phyloP scores from a whole-genome alignment of 768 basidiomycete species.

The Phanerochaete sordida region DNA sequence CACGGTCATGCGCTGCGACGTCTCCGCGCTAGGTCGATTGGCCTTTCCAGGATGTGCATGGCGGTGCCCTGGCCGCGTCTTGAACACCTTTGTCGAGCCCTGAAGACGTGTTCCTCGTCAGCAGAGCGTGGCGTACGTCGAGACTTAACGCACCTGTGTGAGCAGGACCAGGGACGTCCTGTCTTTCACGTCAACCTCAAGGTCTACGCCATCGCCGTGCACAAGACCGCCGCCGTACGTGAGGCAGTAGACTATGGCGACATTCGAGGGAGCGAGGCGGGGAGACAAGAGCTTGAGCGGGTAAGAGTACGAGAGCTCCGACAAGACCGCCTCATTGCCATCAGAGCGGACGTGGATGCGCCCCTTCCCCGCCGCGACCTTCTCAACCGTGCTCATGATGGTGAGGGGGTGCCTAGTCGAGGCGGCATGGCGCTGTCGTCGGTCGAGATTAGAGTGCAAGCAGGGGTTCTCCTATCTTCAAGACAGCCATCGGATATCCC shows the following conservation, averaged over 20 bases:
- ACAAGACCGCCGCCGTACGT: slow-evolving; percentile 93
- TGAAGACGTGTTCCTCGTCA: slow-evolving; percentile 24
- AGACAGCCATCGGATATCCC: too few relatives aligned
- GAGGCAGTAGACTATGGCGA: slow-evolving; percentile 75
- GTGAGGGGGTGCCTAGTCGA: neutral
- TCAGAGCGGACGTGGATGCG: slow-evolving; percentile 51
- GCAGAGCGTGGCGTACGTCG: neutral
- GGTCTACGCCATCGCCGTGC: slow-evolving; percentile 69
- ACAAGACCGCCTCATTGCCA: slow-evolving; percentile 58
- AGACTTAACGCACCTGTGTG: slow-evolving; percentile 66
- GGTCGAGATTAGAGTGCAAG: neutral
- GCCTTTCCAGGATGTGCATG: slow-evolving; percentile 36
- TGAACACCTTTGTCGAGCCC: slow-evolving; percentile 97
- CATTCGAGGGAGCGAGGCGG: slow-evolving; percentile 39
- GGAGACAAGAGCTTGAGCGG: slow-evolving; percentile 89
- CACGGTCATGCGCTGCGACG: slow-evolving; percentile 63
- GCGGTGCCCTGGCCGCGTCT: slow-evolving; percentile 61
- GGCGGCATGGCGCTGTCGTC: neutral
- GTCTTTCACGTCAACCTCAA: slow-evolving; percentile 57
- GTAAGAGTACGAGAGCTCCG: slow-evolving; percentile 75
- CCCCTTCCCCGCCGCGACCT: slow-evolving; percentile 43
- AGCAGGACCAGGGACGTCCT: slow-evolving; percentile 65
- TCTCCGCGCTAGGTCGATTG: slow-evolving; percentile 30
- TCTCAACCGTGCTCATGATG: slow-evolving; percentile 11
- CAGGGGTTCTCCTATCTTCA: neutral